Percentiles rank a stretch among this genome's conserved stretches.
Conservation (phyloP, 228 moss, liverwort and hornwort species). For the Sphagnum fallax region DNA sequence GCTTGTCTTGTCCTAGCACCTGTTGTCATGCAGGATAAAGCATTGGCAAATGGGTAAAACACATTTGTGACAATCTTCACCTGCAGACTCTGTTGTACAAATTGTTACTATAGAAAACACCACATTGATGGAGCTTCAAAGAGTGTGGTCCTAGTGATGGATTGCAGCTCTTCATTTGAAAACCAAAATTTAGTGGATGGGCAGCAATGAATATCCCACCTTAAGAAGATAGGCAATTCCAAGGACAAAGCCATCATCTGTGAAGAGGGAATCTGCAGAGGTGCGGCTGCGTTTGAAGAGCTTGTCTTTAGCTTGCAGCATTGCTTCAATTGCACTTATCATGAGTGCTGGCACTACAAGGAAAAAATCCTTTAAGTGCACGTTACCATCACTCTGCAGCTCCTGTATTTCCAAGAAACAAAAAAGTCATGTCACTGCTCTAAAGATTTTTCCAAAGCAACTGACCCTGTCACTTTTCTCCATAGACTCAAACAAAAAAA, state of each 20-base stretch:
- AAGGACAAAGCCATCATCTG: constrained; percentile 96
- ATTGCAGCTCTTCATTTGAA: too few relatives aligned
- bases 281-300: constrained; percentile 72
- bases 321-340: constrained; percentile 84
- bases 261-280: constrained; percentile 77
- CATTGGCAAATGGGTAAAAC: too few relatives aligned
- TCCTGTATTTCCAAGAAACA: constrained; percentile 35
- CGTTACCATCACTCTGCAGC: constrained; percentile 70
- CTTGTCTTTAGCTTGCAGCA: constrained; percentile 79
- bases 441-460: neutral
- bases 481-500: neutral
- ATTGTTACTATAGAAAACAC: too few relatives aligned
- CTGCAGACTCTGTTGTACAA: too few relatives aligned
- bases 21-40: constrained; percentile 1
- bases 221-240: constrained; percentile 92
- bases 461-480: neutral
- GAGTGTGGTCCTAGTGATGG: too few relatives aligned
- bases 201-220: constrained; percentile 17
- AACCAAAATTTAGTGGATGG: too few relatives aligned
- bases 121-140: too few relatives aligned
- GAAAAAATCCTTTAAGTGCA: constrained; percentile 83
- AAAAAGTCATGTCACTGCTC: neutral
- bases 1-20: constrained; percentile 90
- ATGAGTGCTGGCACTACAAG: constrained; percentile 87
- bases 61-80: too few relatives aligned